Evolutionary conservation across 257 asterid species (phyloP), one percentile per base, ranked within the genome.

Genomic region (Nyctanthes arbortristis): DNA sequence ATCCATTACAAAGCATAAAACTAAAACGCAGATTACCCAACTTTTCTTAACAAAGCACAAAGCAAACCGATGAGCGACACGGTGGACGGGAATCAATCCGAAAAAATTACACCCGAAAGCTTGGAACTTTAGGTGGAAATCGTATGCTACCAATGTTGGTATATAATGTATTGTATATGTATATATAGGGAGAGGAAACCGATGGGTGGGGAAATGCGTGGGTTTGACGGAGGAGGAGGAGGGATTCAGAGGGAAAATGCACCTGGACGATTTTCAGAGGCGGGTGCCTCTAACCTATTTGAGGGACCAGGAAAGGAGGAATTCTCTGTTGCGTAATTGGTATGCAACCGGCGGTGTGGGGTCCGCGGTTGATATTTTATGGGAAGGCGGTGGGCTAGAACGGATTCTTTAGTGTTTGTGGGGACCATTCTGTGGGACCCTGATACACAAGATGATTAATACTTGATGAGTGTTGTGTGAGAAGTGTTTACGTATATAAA

Each of bases 1-100:
- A 83, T 88, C 96, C 97, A 88, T 90, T 56, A 69, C 12, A 63
- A 52, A 14, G 7, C n/a, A 28, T 34, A 24, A 4, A 52, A 22
- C 33, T n/a, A 37, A 54, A 47, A 16, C 24, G 29, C 54, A 45
- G 67, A 14, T 54, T 52, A 39, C 20, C 39, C 12, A 33, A 33
- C 34, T 14, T 34, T 62, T 22, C n/a, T 67, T 73, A 82, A 70
- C 45, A 67, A 60, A 34, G 69, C 0, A 14, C 66, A 58, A 61
- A 76, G 56, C 79, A 82, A 57, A 52, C 16, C 31, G 29, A 52
- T 22, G 16, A 30, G 59, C 30, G 30, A 34, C 67, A 28, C 12
- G 65, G 25, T 5, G 65, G 4, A 66, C 75, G 49, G 73, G 74
- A 67, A 49, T 49, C 29, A 52, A 52, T 52, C 29, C 24, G 14